These are phyloP conservation scores for Epichloe scottii DNA, from an alignment of 2,329 filamentous ascomycete species.

Conservation along the genomic window DNA sequence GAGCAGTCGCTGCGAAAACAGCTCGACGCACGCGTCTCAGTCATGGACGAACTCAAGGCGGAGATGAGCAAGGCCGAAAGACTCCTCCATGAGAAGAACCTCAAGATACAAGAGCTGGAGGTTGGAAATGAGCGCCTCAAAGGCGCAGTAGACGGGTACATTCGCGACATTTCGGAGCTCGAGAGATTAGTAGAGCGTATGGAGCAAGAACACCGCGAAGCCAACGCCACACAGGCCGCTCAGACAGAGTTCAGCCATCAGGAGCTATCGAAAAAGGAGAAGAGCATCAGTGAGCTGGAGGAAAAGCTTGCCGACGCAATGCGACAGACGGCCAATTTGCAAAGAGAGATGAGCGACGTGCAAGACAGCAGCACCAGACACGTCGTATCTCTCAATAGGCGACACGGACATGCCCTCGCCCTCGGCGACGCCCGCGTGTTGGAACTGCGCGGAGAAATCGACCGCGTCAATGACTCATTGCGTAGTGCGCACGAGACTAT, in stretches of 20 bases:
- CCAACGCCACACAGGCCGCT: conserved; percentile 18
- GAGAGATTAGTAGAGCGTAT: conserved; percentile 37
- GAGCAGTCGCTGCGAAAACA: conserved; percentile 45
- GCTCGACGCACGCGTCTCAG: conserved; percentile 37
- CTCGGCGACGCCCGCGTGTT: conserved; percentile 36
- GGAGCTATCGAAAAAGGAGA: conserved; percentile 23
- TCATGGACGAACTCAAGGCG: conserved; percentile 33
- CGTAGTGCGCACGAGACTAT: conserved; percentile 35
- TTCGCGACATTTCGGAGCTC: conserved; percentile 39
- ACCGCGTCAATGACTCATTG: conserved; percentile 32
- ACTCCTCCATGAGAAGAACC: conserved; percentile 25
- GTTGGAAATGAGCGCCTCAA: conserved; percentile 36
- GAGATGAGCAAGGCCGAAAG: conserved; percentile 26
- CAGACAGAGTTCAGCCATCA: conserved; percentile 22
- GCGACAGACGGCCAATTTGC: conserved; percentile 25
- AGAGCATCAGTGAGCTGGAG: conserved; percentile 30
- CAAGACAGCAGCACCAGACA: conserved; percentile 22
- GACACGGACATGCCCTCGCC: conserved; percentile 35
- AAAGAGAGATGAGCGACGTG: conserved; percentile 24
- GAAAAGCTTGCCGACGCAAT: conserved; percentile 28
- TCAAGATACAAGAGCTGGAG: conserved; percentile 33
- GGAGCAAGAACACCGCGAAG: conserved; percentile 26
- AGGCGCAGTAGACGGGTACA: conserved; percentile 38
- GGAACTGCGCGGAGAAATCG: conserved; percentile 37
- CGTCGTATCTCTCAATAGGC: conserved; percentile 23